Percentiles rank a stretch among this genome's conserved stretches.
phyloP scores from a whole-genome alignment of 129 eudicot species.

The Oenanthe sinensis region DNA sequence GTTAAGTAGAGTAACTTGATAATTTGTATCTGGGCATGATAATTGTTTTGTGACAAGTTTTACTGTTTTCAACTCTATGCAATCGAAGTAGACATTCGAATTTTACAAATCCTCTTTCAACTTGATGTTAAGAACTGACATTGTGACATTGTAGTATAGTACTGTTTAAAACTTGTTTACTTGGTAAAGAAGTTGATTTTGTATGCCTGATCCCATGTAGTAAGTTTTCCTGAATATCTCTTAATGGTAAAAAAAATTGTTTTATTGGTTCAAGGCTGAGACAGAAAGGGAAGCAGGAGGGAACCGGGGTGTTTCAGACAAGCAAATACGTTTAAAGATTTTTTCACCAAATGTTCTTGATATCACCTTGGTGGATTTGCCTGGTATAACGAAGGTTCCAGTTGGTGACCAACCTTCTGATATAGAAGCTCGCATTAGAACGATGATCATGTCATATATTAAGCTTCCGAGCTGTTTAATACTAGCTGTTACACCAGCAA shows the following conservation, averaged over 20 bases:
- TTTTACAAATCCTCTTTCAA: background rate
- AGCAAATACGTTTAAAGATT: conserved; percentile 87
- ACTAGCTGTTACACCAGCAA: conserved; percentile 95
- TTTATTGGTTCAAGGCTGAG: conserved; percentile 54
- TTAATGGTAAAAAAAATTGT: background rate
- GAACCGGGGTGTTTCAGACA: conserved; percentile 93
- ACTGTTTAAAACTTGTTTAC: background rate
- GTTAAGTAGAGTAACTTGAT: background rate
- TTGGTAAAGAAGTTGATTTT: background rate
- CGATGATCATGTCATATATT: conserved; percentile 88
- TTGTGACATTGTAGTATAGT: background rate
- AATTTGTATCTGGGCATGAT: background rate
- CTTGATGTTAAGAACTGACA: background rate
- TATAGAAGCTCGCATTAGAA: conserved; percentile 88
- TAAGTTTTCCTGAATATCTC: background rate
- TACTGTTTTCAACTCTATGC: background rate
- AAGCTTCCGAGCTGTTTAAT: conserved; percentile 77
- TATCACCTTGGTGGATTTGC: conserved; percentile 90
- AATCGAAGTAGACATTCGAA: background rate
- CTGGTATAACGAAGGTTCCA: conserved; percentile 93
- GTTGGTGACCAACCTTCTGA: conserved; percentile 99
- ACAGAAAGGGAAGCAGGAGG: conserved; percentile 96
- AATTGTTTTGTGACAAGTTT: background rate
- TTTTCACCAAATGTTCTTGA: conserved; percentile 97
- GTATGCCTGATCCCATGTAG: background rate